Base-by-base conservation (phyloP, 106 monocot species). In the Dendrobium nobile region DNA sequence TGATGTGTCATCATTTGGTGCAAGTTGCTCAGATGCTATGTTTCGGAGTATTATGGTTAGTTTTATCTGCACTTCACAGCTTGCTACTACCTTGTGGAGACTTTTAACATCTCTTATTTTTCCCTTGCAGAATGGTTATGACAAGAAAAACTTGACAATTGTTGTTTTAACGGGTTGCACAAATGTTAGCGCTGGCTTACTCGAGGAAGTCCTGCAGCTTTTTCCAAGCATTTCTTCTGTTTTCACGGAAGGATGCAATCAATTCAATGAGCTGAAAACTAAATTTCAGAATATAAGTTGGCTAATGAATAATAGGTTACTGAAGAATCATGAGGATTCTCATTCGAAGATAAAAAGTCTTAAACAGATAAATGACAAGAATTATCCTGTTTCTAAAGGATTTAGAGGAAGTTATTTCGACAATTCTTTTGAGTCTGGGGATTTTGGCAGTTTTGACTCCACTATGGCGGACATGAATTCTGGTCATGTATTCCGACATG, bases 231-330 rank as follows among this genome's bases (percentile, higher is more conserved):
- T 99, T 78, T 84, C 87, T 80, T 77, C 70, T 75, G 56, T 95
- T 42, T 88, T 95, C 77, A 87, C 93, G 54, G 84, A 91, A 79
- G 91, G 93, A 78, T 99, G 99, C 79, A 87, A 51, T 85, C 95
- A 99, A 79, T 90, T 99, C 20, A 82, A 78, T 77, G 91, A 99
- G 72, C 77, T 99, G 47, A 77, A 84, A 77, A 42, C 77, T 22
- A 90, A 77, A 67, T 91, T 87, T 79, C 90, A 82, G 54, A 84
- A 91, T 81, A 75, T 99, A 75, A 93, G 80, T 44, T 99, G 99
- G 95, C 83, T 91, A 40, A 85, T 79, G 77, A 84, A 54, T 67
- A 72, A 37, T 48, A 22, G 45, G 47, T 47, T 47, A 18, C 47
- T 11, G 31, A 91, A 82, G 75, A 80, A 76, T 82, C 58, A 72